Percentiles rank a stretch among this genome's conserved stretches.
These are phyloP conservation scores for Phytophthora litchii DNA, from an alignment of 352 stramenopile genomes.

Conservation along the genomic window DNA sequence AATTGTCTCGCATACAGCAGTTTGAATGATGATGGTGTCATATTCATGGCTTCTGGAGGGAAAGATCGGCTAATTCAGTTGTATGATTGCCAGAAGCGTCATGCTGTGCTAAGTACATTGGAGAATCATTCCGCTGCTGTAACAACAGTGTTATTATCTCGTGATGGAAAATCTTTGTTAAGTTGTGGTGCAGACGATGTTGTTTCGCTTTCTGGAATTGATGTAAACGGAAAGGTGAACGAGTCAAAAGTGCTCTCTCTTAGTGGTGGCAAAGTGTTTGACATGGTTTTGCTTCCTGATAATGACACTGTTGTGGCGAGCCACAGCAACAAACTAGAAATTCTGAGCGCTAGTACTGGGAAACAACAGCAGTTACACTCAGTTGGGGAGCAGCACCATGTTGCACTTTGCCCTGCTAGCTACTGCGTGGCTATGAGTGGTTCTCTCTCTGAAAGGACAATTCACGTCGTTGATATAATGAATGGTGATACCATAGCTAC, in stretches of 20 bases:
- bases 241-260: slow-evolving; percentile 61
- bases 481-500: slow-evolving; percentile 80
- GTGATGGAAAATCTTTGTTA: slow-evolving; percentile 68
- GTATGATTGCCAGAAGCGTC: slow-evolving; percentile 60
- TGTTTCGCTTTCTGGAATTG: slow-evolving; percentile 65
- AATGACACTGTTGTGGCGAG: slow-evolving; percentile 69
- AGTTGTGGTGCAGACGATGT: slow-evolving; percentile 76
- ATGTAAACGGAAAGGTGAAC: slow-evolving; percentile 39
- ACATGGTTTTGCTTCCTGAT: slow-evolving; percentile 74
- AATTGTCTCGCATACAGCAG: slow-evolving; percentile 65
- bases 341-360: slow-evolving; percentile 63
- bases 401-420: slow-evolving; percentile 69
- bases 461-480: slow-evolving; percentile 86
- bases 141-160: slow-evolving; percentile 67
- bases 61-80: slow-evolving; percentile 85
- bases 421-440: slow-evolving; percentile 83
- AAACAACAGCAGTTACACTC: slow-evolving; percentile 69
- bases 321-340: slow-evolving; percentile 84
- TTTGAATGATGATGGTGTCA: slow-evolving; percentile 13
- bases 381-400: slow-evolving; percentile 75
- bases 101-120: slow-evolving; percentile 54
- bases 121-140: slow-evolving; percentile 83
- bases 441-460: slow-evolving; percentile 82
- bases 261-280: slow-evolving; percentile 74
- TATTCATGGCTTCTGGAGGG: slow-evolving; percentile 74